Evolutionary conservation across 495 filamentous ascomycete species (phyloP).

Genomic region (Hypoxylon trugodes): DNA sequence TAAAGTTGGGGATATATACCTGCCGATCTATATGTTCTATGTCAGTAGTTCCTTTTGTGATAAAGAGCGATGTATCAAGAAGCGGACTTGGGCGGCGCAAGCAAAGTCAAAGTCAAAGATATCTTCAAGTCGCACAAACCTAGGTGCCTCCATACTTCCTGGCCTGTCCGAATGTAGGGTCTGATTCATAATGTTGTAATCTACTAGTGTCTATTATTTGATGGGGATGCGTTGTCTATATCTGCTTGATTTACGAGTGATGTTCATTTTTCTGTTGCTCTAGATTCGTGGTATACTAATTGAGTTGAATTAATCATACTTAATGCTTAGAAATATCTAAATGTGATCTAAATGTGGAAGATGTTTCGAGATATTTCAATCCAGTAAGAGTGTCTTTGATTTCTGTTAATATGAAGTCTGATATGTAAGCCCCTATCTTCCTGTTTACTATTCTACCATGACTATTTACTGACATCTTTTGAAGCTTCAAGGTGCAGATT

Average conservation of each 20-base stretch:
- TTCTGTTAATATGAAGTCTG: no score
- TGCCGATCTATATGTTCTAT: background rate
- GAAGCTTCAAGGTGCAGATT: no score
- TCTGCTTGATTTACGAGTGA: background rate
- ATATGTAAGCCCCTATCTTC: no score
- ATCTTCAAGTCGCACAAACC: slow-evolving; percentile 18
- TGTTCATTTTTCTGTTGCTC: background rate
- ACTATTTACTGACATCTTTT: no score
- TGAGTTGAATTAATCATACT: no score
- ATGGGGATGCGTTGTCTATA: slow-evolving; percentile 26
- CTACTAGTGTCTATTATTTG: slow-evolving; percentile 48
- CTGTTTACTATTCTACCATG: no score
- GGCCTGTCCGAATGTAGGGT: slow-evolving; percentile 33
- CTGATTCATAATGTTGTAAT: slow-evolving; percentile 51
- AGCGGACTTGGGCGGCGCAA: slow-evolving; percentile 24
- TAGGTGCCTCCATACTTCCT: slow-evolving; percentile 20
- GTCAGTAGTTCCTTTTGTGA: slow-evolving; percentile 34
- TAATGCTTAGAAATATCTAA: no score
- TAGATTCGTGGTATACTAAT: background rate
- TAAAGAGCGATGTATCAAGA: slow-evolving; percentile 21
- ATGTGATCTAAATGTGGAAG: no score
- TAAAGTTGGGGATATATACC: slow-evolving; percentile 5
- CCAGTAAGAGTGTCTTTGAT: no score
- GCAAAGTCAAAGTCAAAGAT: slow-evolving; percentile 22
- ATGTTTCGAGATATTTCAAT: no score